Evolutionary conservation across 805 yeast genomes (phyloP).

Genomic region (Barnettozyma siamensis): DNA sequence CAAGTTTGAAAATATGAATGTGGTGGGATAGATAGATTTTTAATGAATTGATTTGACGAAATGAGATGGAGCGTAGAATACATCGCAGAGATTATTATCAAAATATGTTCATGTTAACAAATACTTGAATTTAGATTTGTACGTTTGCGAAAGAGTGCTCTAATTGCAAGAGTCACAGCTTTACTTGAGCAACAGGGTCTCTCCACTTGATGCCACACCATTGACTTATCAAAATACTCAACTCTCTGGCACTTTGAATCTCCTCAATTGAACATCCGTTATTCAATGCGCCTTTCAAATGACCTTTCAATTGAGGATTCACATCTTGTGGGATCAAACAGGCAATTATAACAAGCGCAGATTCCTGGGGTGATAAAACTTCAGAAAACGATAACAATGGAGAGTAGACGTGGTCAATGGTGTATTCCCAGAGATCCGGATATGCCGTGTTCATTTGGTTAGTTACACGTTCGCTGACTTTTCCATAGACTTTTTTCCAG

Average conservation of each 20-base stretch:
- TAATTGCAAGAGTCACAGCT: conserved; percentile 2
- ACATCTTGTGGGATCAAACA: conserved; percentile 89
- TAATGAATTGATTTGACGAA: too few species aligned
- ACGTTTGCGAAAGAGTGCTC: too few species aligned
- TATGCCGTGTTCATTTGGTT: conserved; percentile 67
- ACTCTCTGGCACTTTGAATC: conserved; percentile 48
- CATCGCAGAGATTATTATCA: too few species aligned
- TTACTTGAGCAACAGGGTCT: conserved; percentile 30
- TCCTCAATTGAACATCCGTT: conserved; percentile 67
- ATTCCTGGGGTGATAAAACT: conserved; percentile 58
- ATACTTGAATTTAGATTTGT: too few species aligned
- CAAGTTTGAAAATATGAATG: conserved; percentile 13
- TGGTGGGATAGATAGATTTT: conserved; percentile 5
- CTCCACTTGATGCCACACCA: conserved; percentile 73
- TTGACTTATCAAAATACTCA: conserved; percentile 59
- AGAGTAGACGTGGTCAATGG: conserved; percentile 68
- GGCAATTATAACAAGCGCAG: conserved; percentile 72
- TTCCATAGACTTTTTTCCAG: conserved; percentile 73
- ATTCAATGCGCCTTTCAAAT: conserved; percentile 78
- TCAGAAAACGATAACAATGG: conserved; percentile 68
- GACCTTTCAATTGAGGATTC: conserved; percentile 89
- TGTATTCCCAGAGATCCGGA: conserved; percentile 78
- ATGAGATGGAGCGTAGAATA: too few species aligned
- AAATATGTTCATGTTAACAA: too few species aligned
- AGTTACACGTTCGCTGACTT: conserved; percentile 61